Conservation (phyloP, 139 green algal species). For the Chlamydomonas schloesseri region DNA sequence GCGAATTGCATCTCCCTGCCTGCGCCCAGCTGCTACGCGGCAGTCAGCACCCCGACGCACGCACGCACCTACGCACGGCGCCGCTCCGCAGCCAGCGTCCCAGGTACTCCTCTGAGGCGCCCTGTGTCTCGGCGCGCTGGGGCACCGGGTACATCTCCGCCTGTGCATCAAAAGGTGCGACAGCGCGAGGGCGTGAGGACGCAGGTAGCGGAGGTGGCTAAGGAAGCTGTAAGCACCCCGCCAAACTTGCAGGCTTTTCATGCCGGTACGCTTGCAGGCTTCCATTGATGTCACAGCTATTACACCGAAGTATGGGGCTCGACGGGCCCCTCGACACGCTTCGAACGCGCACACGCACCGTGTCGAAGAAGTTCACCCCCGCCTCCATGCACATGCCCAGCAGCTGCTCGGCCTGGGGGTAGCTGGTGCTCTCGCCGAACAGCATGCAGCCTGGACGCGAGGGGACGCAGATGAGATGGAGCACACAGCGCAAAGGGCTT, state of each 20-base stretch:
- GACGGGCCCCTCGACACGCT: no score
- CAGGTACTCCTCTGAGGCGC: constrained; percentile 72
- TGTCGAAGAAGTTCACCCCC: constrained; percentile 91
- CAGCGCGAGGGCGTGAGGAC: no score
- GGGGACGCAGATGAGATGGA: not conserved
- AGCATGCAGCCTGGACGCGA: constrained; percentile 87
- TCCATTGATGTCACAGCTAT: no score
- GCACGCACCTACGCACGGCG: not conserved
- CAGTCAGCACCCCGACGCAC: no score
- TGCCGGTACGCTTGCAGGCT: no score
- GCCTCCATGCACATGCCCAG: constrained; percentile 72
- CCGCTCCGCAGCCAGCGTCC: constrained; percentile 56
- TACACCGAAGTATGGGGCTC: no score
- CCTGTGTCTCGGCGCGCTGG: constrained; percentile 67
- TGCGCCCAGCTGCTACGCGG: no score
- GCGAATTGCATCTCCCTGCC: no score
- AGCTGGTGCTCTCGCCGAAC: constrained; percentile 81
- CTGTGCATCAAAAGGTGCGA: not conserved
- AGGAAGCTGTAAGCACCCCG: no score
- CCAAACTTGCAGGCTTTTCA: no score
- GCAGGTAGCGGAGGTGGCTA: no score
- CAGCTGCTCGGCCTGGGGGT: constrained; percentile 52
- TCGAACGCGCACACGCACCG: constrained; percentile 40
- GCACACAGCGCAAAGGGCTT: not conserved
- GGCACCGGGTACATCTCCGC: constrained; percentile 96